Evolutionary conservation across 345 rosid genomes (phyloP), one percentile per base, ranked within the genome.

Genomic region (Corymbia maculata): DNA sequence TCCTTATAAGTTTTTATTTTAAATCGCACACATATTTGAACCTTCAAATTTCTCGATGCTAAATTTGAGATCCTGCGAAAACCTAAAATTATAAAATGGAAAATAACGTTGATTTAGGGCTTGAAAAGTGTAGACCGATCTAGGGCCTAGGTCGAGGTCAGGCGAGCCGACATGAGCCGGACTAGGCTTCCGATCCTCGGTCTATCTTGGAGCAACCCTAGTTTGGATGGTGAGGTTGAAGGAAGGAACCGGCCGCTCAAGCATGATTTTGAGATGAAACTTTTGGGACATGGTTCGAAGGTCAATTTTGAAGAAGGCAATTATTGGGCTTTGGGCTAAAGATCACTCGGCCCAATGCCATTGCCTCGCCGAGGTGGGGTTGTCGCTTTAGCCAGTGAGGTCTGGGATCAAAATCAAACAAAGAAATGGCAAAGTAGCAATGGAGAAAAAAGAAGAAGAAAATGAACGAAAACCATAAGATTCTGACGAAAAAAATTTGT

Each of bases 151-250:
- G 42, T 42, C 1, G 8, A 42, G 5, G 49, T 75, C 6, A 14
- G 28, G 28, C 4, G 82, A 42, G 24, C 82, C 4, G 49, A 19
- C 8, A 0, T 7, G 13, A 42, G 7, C 49, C 0, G 4, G 14
- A 17, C 49, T 14, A 2, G 26, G 49, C 26, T 70, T 70, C 47
- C 47, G 22, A 19, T 70, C 47, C 47, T 19, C 5, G 80, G 80
- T 36, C 80, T 19, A 16, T 68, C 19, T 32, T 68, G 16, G 4
- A 32, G 45, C 16, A 8, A 32, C 79, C 45, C 45, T 32, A 68
- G 5, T 75, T 75, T 75, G 8, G 22, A 17, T 2, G 9, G 13
- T 36, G 3, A 70, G 26, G 24, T 17, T 36, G 47, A 17, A 6
- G 45, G 45, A 32, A 9, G 45, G 42, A 2, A 4, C 22, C 0